Percentiles rank a stretch among this genome's conserved stretches.
phyloP scores from a whole-genome alignment of 352 stramenopile species.

The Elongisporangium undulatum region DNA sequence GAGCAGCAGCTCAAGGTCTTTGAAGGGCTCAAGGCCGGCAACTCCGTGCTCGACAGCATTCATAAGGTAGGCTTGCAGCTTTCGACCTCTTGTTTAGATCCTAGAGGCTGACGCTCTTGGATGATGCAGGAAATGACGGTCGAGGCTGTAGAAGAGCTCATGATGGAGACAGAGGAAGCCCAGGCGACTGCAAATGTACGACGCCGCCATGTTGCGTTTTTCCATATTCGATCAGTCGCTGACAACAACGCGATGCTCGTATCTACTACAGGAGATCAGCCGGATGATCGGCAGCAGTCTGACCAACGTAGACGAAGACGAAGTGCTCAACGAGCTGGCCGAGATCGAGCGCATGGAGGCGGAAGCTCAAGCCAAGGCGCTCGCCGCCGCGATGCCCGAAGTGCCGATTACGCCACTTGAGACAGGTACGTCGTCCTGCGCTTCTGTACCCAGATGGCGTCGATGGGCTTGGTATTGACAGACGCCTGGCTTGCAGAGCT shows the following conservation, averaged over 20 bases:
- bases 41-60: conserved; percentile 84
- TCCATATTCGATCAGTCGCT: background rate
- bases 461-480: background rate
- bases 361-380: conserved; percentile 36
- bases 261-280: conserved; percentile 75
- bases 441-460: background rate
- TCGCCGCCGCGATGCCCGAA: conserved; percentile 55
- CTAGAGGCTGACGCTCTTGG: background rate
- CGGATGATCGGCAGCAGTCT: conserved; percentile 70
- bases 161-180: conserved; percentile 87
- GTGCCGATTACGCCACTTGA: conserved; percentile 40
- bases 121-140: conserved; percentile 74
- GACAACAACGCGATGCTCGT: background rate
- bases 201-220: background rate
- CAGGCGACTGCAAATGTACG: conserved; percentile 71
- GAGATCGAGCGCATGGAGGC: conserved; percentile 81
- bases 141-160: conserved; percentile 84
- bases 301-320: conserved; percentile 82
- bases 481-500: background rate
- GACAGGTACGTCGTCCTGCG: conserved; percentile 21
- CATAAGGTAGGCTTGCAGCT: conserved; percentile 47
- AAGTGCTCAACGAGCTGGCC: conserved; percentile 76
- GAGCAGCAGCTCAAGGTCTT: conserved; percentile 86
- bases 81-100: conserved; percentile 1
- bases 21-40: conserved; percentile 84